phyloP scores from a whole-genome alignment of 169 alveolate species.

The Eimeria sp. region DNA sequence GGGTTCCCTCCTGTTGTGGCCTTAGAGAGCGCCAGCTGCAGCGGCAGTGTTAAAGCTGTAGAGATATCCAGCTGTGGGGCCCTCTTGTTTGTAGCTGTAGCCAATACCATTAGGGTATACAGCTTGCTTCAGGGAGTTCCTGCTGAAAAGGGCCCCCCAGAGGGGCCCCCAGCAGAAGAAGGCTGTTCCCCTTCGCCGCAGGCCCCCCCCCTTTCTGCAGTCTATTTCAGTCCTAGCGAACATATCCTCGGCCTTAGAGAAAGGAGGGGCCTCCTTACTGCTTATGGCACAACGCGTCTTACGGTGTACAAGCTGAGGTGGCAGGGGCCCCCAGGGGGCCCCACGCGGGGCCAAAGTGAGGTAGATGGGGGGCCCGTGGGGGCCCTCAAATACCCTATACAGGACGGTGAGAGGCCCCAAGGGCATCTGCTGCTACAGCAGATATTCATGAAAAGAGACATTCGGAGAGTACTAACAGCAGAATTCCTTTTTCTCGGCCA shows the following conservation, averaged over 20 bases:
- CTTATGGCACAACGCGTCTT: neutral
- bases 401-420: constrained; percentile 18
- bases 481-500: constrained; percentile 7
- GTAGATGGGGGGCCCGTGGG: neutral
- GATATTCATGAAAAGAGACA: neutral
- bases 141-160: neutral
- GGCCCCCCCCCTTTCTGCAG: constrained; percentile 59
- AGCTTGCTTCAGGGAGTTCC: neutral
- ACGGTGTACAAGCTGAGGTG: neutral
- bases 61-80: neutral
- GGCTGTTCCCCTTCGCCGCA: neutral
- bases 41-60: neutral
- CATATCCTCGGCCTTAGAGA: constrained; percentile 8
- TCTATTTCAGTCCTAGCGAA: constrained; percentile 10
- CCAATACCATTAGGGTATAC: constrained; percentile 31
- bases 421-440: constrained; percentile 26
- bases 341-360: neutral
- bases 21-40: neutral
- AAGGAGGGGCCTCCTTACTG: neutral
- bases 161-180: constrained; percentile 16
- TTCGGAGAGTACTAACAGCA: neutral
- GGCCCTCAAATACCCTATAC: neutral
- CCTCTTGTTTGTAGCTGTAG: constrained; percentile 13
- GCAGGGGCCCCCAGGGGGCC: constrained; percentile 36
- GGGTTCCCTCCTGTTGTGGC: neutral